Conservation (phyloP, 306 rosid species). For the Abrus pulchellus region DNA sequence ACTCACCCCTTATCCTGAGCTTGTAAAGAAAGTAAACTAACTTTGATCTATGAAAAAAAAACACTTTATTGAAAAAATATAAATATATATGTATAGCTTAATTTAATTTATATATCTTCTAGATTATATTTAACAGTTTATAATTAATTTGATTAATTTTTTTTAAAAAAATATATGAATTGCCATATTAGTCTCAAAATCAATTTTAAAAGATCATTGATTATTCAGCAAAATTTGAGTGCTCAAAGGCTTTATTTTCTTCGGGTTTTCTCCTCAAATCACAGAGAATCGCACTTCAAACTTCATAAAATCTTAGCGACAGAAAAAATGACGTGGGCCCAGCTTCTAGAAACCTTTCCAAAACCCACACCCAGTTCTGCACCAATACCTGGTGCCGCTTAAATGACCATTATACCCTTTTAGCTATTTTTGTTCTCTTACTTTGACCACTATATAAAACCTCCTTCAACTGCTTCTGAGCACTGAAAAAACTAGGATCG, state of each 20-base stretch:
- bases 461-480: background rate
- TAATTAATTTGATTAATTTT: too few relatives aligned
- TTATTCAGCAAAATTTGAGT: background rate
- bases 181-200: background rate
- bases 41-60: too few relatives aligned
- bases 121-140: too few relatives aligned
- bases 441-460: conserved; percentile 36
- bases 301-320: background rate
- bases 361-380: conserved; percentile 15
- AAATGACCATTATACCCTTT: conserved; percentile 21
- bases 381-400: background rate
- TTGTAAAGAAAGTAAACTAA: too few relatives aligned
- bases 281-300: background rate
- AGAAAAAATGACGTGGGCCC: background rate
- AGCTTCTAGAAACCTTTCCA: conserved; percentile 28
- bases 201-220: background rate
- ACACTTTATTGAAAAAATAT: too few relatives aligned
- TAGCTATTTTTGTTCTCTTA: background rate
- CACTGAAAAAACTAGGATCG: background rate
- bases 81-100: too few relatives aligned
- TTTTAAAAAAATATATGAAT: too few relatives aligned
- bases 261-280: background rate
- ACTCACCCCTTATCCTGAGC: too few relatives aligned
- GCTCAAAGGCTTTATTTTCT: conserved; percentile 4
- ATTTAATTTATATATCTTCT: too few relatives aligned